Conservation (phyloP, 2,329 filamentous ascomycete species). For the Penicillium hordei region DNA sequence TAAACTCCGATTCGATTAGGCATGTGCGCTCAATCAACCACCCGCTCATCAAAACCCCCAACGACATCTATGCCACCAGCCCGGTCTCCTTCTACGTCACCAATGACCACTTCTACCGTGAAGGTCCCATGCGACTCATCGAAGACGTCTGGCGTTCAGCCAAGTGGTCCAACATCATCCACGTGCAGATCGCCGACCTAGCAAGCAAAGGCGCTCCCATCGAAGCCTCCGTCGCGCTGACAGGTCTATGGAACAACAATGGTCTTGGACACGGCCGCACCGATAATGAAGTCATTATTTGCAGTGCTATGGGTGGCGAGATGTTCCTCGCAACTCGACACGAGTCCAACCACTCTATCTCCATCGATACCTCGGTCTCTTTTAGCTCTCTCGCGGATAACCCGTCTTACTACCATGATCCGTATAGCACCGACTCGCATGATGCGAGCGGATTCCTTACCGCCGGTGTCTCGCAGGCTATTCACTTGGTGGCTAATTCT, state of each 20-base stretch:
- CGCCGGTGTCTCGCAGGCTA: constrained; percentile 47
- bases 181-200: constrained; percentile 42
- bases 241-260: constrained; percentile 55
- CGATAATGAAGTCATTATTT: constrained; percentile 33
- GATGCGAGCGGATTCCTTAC: constrained; percentile 58
- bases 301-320: constrained; percentile 47
- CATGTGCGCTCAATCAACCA: constrained; percentile 57
- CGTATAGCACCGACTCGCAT: constrained; percentile 43
- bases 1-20: constrained; percentile 43
- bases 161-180: constrained; percentile 53
- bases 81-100: constrained; percentile 57
- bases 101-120: constrained; percentile 58
- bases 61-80: constrained; percentile 55
- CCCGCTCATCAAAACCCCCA: constrained; percentile 57
- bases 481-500: constrained; percentile 41
- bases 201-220: constrained; percentile 27
- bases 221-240: constrained; percentile 47
- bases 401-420: constrained; percentile 58
- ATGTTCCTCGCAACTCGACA: constrained; percentile 44
- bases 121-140: constrained; percentile 48
- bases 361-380: constrained; percentile 45
- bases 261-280: constrained; percentile 54
- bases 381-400: constrained; percentile 56
- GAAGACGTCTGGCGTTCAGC: constrained; percentile 48
- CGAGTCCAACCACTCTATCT: constrained; percentile 35